A percentile compares a stretch with the other conserved stretches of the same genome.
Conservation (phyloP, 305 asterid genomes). For the Fraxinus xanthoxyloides region DNA sequence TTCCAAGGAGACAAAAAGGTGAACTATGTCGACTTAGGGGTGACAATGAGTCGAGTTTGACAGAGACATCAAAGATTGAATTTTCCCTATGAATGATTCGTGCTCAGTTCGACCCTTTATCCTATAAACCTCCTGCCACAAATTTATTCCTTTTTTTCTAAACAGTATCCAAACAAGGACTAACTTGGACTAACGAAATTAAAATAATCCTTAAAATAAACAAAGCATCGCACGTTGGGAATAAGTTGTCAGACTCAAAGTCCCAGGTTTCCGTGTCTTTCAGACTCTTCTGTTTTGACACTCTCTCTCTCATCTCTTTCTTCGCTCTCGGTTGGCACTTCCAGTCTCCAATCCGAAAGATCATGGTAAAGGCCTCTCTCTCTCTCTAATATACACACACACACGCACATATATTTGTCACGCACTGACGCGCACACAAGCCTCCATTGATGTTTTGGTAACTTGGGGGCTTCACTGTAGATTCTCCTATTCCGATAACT, state of each 20-base stretch:
- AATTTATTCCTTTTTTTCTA: too few species aligned
- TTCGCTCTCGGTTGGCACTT: neutral
- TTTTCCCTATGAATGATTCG: neutral
- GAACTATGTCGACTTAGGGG: neutral
- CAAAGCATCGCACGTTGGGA: neutral
- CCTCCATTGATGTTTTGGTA: constrained; percentile 8
- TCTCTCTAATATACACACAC: neutral
- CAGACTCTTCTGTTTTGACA: constrained; percentile 1
- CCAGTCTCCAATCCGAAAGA: neutral
- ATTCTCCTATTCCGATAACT: neutral
- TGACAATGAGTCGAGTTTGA: neutral
- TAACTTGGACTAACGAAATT: neutral
- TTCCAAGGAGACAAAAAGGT: neutral
- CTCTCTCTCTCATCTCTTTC: neutral
- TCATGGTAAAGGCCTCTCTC: neutral
- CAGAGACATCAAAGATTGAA: neutral
- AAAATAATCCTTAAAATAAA: neutral
- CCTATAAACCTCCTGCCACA: neutral
- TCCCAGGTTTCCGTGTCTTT: constrained; percentile 18
- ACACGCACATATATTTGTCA: too few species aligned
- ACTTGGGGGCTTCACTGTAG: constrained; percentile 1
- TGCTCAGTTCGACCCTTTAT: neutral
- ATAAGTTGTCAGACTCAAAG: neutral
- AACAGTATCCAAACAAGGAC: too few species aligned
- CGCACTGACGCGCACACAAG: neutral